Evolutionary conservation across 2,329 filamentous ascomycete genomes (phyloP), one percentile per base, ranked within the genome.

Genomic region (Calonectria fujianensis): DNA sequence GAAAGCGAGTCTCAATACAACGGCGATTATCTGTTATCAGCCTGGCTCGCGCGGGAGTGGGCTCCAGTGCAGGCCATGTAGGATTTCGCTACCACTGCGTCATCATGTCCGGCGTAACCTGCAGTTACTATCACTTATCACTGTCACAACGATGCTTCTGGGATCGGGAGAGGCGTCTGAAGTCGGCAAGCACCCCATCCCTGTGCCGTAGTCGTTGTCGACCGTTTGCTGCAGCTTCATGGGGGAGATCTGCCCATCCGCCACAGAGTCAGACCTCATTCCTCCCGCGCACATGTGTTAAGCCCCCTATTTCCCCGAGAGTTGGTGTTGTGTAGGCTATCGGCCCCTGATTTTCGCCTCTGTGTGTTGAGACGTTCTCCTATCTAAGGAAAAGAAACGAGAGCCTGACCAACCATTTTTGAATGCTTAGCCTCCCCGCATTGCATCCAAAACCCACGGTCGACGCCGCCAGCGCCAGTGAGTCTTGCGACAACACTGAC

Each of bases 151-250:
- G 27, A 70, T 32, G 31, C 54, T 39, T 54, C 65, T 35, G 16
- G 39, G 37, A 51, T 59, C 65, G 72, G 75, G 69, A 70, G 74
- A 76, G 74, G 71, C 59, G 70, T 65, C 74, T 39, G 59, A 70
- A 37, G 57, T 32, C 73, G 32, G 27, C 37, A 52, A 73, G 59
- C 50, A 45, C 64, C 66, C 71, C 59, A 59, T 73, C 61, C 69
- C 61, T 57, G 54, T 59, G 57, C 64, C 66, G 61, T 57, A 48
- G 29, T 67, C 72, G 31, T 69, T 70, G 71, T 77, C 65, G 63
- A 61, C 70, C 74, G 70, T 66, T 75, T 35, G 48, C 69, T 74
- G 68, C 78, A 74, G 76, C 67, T 64, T 80, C 71, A 61, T 66
- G 66, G 69, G 52, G 64, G 64, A 57, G 59, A 75, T 74, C 66